Evolutionary conservation across 2,329 filamentous ascomycete genomes (phyloP).

Genomic region (Thelonectria rubi): DNA sequence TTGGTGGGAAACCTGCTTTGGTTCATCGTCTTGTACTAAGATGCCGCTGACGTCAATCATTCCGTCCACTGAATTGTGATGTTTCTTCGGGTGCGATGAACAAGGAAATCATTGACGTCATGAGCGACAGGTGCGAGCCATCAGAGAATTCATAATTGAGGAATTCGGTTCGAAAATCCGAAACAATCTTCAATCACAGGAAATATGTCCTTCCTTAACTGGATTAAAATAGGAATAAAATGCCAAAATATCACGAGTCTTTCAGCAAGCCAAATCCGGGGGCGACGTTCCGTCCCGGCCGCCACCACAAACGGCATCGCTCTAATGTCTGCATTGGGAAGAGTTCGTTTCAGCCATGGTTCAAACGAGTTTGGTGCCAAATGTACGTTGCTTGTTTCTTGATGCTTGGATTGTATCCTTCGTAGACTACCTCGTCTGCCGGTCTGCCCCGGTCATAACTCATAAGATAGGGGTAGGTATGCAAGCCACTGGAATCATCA

Average conservation of each 20-base stretch:
- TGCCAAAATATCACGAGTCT: neutral
- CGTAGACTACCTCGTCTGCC: too few species aligned
- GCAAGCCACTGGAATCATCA: too few species aligned
- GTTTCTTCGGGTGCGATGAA: neutral
- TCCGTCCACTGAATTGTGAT: neutral
- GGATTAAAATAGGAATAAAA: neutral
- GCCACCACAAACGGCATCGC: neutral
- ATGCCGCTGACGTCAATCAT: slow-evolving; percentile 4
- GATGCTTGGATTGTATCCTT: neutral
- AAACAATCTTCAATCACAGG: neutral
- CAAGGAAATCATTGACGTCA: slow-evolving; percentile 1
- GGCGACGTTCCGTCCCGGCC: neutral
- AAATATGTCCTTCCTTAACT: neutral
- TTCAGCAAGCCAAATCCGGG: neutral
- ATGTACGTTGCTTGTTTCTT: neutral
- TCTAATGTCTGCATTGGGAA: neutral
- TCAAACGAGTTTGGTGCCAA: neutral
- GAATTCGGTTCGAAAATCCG: neutral
- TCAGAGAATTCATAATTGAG: neutral
- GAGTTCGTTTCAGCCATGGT: neutral
- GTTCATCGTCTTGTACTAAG: neutral
- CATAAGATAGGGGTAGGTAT: too few species aligned
- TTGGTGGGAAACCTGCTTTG: neutral
- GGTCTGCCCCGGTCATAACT: too few species aligned
- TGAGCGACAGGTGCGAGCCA: neutral